These are phyloP conservation scores for Extremus antarcticus DNA, from an alignment of 495 filamentous ascomycete genomes.

Conservation along the genomic window DNA sequence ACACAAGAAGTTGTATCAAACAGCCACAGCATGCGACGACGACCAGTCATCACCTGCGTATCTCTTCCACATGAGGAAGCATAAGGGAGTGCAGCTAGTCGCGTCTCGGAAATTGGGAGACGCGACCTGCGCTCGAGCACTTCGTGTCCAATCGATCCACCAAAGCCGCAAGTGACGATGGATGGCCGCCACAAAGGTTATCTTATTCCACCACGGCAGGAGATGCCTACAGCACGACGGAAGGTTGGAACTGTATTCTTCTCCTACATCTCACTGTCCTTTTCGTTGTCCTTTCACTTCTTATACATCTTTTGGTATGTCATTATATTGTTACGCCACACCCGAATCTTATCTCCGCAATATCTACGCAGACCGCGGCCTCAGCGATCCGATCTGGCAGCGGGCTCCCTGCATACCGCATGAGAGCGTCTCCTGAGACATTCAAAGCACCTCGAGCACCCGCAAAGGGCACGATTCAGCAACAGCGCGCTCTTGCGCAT, in stretches of 20 bases:
- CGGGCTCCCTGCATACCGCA: slow-evolving; percentile 14
- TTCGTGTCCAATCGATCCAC: background rate
- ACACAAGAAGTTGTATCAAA: background rate
- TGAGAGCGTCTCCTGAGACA: slow-evolving; percentile 18
- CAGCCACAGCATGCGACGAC: background rate
- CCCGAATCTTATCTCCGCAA: background rate
- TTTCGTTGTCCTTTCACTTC: slow-evolving; percentile 1
- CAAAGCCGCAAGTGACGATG: no score
- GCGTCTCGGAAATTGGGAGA: background rate
- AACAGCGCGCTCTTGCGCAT: background rate
- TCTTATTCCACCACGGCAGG: no score
- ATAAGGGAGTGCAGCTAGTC: background rate
- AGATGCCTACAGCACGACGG: no score
- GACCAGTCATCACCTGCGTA: background rate
- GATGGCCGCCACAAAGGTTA: background rate
- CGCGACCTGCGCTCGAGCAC: background rate
- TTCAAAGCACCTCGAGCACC: slow-evolving; percentile 6
- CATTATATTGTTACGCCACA: no score
- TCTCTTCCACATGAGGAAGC: background rate
- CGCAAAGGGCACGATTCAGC: background rate
- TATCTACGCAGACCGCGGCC: background rate
- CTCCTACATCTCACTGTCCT: background rate
- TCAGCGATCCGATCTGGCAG: background rate
- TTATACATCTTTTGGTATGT: background rate
- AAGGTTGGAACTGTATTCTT: background rate